Conservation (phyloP, 306 rosid genomes). For the Rosa multiflora region DNA sequence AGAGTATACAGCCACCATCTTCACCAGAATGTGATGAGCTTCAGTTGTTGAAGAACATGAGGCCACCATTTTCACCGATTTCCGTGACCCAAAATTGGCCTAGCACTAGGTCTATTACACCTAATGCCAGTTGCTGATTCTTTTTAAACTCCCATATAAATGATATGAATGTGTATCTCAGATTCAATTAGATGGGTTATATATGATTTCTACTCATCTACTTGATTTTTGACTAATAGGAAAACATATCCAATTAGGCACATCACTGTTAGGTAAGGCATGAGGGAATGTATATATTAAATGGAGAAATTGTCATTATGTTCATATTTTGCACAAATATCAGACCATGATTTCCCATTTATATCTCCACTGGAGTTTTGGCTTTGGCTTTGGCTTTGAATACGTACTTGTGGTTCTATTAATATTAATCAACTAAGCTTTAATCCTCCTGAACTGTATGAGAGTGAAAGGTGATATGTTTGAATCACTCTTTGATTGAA, state of each 20-base stretch:
- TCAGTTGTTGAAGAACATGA: conserved; percentile 9
- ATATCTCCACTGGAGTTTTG: background rate
- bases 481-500: background rate
- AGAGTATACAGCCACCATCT: conserved; percentile 22
- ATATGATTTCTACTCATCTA: background rate
- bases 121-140: conserved; percentile 34
- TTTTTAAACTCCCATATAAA: background rate
- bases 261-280: background rate
- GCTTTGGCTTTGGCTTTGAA: background rate
- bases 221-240: background rate
- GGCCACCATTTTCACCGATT: conserved; percentile 29
- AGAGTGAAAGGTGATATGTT: background rate
- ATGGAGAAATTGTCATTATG: background rate
- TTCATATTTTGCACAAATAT: background rate
- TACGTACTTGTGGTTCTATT: background rate
- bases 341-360: background rate
- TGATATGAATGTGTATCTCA: background rate
- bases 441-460: background rate
- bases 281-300: conserved; percentile 7
- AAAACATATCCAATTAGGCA: conserved; percentile 9
- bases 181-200: conserved; percentile 3
- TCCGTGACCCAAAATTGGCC: conserved; percentile 44
- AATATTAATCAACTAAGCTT: background rate
- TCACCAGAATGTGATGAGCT: conserved; percentile 5
- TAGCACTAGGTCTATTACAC: conserved; percentile 34